Evolutionary conservation across 1,139 yeast species (phyloP).

Genomic region (Candida pseudoviswanathii): DNA sequence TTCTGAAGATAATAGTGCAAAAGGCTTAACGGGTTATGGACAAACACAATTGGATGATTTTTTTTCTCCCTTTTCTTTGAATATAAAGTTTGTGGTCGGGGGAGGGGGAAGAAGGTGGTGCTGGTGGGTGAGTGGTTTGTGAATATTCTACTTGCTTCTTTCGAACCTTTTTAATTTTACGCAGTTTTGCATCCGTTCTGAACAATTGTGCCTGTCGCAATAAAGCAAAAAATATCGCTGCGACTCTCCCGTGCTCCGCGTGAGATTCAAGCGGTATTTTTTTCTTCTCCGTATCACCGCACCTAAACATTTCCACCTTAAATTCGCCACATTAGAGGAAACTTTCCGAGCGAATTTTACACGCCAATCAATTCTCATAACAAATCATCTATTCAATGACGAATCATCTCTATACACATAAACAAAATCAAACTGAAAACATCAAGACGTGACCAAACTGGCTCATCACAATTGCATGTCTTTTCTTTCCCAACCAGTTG

Average conservation of each 20-base stretch:
- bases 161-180: neutral
- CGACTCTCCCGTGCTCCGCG: neutral
- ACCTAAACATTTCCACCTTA: neutral
- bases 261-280: neutral
- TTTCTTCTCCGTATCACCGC: neutral
- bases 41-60: neutral
- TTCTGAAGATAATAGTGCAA: neutral
- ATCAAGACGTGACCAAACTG: neutral
- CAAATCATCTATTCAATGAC: neutral
- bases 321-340: neutral
- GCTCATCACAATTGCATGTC: slow-evolving; percentile 33
- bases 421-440: neutral
- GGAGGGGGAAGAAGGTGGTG: too few relatives aligned
- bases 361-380: neutral
- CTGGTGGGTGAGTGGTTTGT: neutral
- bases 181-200: neutral
- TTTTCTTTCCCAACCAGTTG: slow-evolving; percentile 66
- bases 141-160: slow-evolving; percentile 1
- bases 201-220: neutral
- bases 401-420: neutral
- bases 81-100: neutral
- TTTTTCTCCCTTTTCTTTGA: neutral
- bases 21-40: neutral
- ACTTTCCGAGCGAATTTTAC: neutral
- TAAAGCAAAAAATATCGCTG: neutral